phyloP scores from a whole-genome alignment of 169 alveolate genomes.

The Cryptosporidium xiaoi region DNA sequence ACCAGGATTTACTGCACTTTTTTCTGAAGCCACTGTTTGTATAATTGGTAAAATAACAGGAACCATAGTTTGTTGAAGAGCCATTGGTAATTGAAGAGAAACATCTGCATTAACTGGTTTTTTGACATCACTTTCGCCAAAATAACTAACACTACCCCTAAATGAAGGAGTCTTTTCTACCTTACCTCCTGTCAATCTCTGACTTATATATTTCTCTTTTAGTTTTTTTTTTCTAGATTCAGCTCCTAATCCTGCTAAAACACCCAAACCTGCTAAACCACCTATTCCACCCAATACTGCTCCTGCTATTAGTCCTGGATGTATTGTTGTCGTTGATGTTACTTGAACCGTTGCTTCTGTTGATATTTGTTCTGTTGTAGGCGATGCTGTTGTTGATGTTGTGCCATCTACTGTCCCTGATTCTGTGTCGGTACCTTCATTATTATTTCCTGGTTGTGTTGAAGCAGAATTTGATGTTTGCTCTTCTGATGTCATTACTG shows the following conservation, averaged over 20 bases:
- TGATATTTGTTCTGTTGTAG: conserved; percentile 1
- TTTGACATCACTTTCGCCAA: too few relatives aligned
- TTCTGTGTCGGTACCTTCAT: neutral
- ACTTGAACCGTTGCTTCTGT: conserved; percentile 6
- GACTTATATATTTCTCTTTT: too few relatives aligned
- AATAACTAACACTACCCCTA: too few relatives aligned
- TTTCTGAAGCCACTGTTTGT: neutral
- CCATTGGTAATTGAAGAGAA: too few relatives aligned
- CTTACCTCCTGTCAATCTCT: too few relatives aligned
- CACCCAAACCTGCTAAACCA: conserved; percentile 47
- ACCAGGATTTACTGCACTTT: too few relatives aligned
- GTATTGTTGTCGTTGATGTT: neutral
- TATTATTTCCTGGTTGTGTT: neutral
- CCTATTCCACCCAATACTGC: conserved; percentile 28
- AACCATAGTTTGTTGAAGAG: too few relatives aligned
- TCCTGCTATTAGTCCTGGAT: conserved; percentile 58
- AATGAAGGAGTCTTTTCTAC: too few relatives aligned
- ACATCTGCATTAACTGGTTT: too few relatives aligned
- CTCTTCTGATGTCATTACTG: neutral
- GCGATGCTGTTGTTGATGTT: conserved; percentile 2
- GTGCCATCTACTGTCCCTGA: neutral
- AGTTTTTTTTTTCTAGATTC: neutral
- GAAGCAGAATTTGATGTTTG: neutral
- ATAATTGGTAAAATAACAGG: neutral
- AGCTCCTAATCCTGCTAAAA: conserved; percentile 24